A percentile compares a stretch with the other conserved stretches of the same genome.
Evolutionary conservation across 1,284 basidiomycete species (phyloP).

Genomic region (Trichosporon sp.): DNA sequence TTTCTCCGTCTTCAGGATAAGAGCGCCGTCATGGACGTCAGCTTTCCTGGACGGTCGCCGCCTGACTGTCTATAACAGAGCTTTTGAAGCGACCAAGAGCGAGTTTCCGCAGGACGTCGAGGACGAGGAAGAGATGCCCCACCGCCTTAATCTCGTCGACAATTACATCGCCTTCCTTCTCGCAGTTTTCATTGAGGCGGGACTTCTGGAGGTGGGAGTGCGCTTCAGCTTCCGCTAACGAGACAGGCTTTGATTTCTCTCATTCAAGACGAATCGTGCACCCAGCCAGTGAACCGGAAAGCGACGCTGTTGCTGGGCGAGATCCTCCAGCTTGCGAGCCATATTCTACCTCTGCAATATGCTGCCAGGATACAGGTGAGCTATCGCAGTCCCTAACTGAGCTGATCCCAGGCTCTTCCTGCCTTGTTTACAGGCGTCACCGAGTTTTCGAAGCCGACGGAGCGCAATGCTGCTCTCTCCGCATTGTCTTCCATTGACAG

Average conservation of each 20-base stretch:
- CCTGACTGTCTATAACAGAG: slow-evolving; percentile 55
- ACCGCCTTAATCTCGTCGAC: slow-evolving; percentile 75
- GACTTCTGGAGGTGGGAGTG: slow-evolving; percentile 67
- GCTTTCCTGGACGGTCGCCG: slow-evolving; percentile 81
- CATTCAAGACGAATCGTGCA: slow-evolving; percentile 63
- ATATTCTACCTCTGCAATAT: slow-evolving; percentile 74
- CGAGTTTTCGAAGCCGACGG: slow-evolving; percentile 61
- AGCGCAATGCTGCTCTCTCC: slow-evolving; percentile 71
- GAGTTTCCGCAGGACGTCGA: slow-evolving; percentile 25
- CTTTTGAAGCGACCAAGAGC: slow-evolving; percentile 32
- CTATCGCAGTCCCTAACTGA: neutral
- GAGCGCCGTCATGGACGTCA: slow-evolving; percentile 80
- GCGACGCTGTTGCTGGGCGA: slow-evolving; percentile 91
- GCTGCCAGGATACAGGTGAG: slow-evolving; percentile 76
- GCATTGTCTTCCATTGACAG: slow-evolving; percentile 85
- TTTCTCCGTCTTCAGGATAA: slow-evolving; percentile 87
- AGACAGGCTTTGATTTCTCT: slow-evolving; percentile 71
- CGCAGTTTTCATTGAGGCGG: slow-evolving; percentile 77
- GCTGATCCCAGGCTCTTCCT: slow-evolving; percentile 63
- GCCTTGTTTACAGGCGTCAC: slow-evolving; percentile 74
- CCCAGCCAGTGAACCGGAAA: slow-evolving; percentile 62
- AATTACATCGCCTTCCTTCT: slow-evolving; percentile 90
- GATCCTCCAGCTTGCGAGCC: slow-evolving; percentile 78
- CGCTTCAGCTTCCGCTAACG: slow-evolving; percentile 27
- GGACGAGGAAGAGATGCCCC: slow-evolving; percentile 50